Conservation (phyloP, 2,329 filamentous ascomycete genomes). For the Clathrospora elynae region DNA sequence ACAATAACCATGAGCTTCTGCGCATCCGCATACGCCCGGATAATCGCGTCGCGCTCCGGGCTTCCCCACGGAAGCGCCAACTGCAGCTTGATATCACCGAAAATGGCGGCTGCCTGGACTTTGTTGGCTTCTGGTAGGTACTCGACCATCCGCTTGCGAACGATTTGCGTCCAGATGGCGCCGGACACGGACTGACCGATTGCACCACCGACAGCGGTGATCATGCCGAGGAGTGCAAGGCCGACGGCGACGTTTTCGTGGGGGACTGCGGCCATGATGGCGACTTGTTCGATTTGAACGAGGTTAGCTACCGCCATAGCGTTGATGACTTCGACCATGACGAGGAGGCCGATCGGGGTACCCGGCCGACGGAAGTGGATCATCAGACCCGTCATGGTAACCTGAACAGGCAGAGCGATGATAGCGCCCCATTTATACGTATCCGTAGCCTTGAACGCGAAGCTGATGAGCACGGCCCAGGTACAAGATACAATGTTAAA, state of each 20-base stretch:
- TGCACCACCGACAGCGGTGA: constrained; percentile 56
- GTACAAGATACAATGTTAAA: constrained; percentile 29
- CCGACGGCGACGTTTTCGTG: constrained; percentile 24
- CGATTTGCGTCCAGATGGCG: constrained; percentile 66
- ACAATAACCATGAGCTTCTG: constrained; percentile 42
- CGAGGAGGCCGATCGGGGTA: constrained; percentile 27
- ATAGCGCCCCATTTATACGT: constrained; percentile 33
- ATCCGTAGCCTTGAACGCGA: constrained; percentile 27
- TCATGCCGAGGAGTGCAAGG: constrained; percentile 59
- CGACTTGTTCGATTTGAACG: constrained; percentile 25
- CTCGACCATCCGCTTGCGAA: constrained; percentile 46
- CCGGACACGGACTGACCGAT: constrained; percentile 58
- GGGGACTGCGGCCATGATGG: constrained; percentile 28
- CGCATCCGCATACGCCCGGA: constrained; percentile 38
- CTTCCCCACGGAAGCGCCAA: constrained; percentile 57
- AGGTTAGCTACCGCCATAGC: constrained; percentile 29
- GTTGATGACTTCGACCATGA: constrained; percentile 38
- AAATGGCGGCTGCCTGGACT: constrained; percentile 11
- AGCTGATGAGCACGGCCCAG: constrained; percentile 24
- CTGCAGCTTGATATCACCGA: constrained; percentile 58
- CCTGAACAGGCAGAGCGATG: constrained; percentile 27
- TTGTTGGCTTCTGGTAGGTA: constrained; percentile 25
- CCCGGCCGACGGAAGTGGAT: constrained; percentile 35
- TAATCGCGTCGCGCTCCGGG: constrained; percentile 50
- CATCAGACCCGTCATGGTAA: constrained; percentile 34